These are phyloP conservation scores for Pouteria campechiana DNA, from an alignment of 179 eudicot genomes.

Conservation along the genomic window DNA sequence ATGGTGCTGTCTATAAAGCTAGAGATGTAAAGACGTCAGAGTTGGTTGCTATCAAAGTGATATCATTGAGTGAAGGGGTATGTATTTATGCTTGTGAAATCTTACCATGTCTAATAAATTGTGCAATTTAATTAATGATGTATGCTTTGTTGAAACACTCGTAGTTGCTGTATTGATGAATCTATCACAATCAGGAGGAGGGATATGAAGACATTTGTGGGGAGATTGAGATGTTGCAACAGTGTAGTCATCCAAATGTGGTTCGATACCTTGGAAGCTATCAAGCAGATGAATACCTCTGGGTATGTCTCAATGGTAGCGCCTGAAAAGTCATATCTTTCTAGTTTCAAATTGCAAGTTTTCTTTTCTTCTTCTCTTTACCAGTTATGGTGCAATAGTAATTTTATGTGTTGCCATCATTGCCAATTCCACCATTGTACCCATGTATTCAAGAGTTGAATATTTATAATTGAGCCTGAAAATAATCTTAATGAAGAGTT, in stretches of 20 bases:
- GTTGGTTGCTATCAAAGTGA: slow-evolving; percentile 93
- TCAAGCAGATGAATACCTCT: slow-evolving; percentile 95
- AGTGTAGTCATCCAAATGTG: slow-evolving; percentile 98
- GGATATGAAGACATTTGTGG: slow-evolving; percentile 99
- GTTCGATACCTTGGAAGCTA: slow-evolving; percentile 98
- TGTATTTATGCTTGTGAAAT: slow-evolving; percentile 4
- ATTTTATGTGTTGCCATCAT: too few relatives aligned
- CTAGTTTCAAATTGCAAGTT: too few relatives aligned
- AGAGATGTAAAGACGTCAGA: slow-evolving; percentile 84
- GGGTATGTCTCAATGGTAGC: too few relatives aligned
- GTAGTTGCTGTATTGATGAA: not conserved
- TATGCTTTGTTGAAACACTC: too few relatives aligned
- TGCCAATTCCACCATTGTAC: too few relatives aligned
- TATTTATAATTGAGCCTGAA: too few relatives aligned
- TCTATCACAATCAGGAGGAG: slow-evolving; percentile 52
- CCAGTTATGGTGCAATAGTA: too few relatives aligned
- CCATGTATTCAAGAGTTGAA: too few relatives aligned
- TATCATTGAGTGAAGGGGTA: slow-evolving; percentile 93
- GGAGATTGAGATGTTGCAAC: slow-evolving; percentile 99
- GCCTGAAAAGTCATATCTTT: too few relatives aligned
- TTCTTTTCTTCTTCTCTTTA: too few relatives aligned
- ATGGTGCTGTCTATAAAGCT: slow-evolving; percentile 97
- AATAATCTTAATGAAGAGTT: too few relatives aligned
- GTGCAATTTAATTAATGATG: not conserved
- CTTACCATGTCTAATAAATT: too few relatives aligned